These are phyloP conservation scores for Haberlea rhodopensis DNA, from an alignment of 257 asterid genomes.

Conservation along the genomic window DNA sequence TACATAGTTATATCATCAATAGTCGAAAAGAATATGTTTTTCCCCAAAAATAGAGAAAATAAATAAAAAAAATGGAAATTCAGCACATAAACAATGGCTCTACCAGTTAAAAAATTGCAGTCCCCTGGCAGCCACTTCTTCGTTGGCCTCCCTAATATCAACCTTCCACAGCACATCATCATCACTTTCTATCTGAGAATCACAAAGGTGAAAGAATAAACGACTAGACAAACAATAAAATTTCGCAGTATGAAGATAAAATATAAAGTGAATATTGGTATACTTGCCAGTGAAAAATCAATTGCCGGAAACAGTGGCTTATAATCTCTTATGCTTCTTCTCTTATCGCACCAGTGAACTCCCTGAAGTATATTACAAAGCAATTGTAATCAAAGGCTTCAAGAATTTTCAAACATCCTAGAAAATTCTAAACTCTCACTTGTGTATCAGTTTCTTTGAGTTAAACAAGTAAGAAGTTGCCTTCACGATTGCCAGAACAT, in stretches of 20 bases:
- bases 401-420: not conserved
- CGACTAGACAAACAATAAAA: conserved; percentile 12
- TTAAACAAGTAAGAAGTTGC: not conserved
- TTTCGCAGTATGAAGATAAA: conserved; percentile 12
- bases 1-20: not conserved
- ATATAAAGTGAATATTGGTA: conserved; percentile 16
- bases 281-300: conserved; percentile 88
- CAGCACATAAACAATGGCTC: conserved; percentile 22
- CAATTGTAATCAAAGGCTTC: conserved; percentile 1
- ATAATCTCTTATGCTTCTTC: conserved; percentile 78
- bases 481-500: not conserved
- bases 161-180: conserved; percentile 68
- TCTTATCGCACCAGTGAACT: conserved; percentile 93
- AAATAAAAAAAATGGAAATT: not conserved
- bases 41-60: no score
- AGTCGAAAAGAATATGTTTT: no score
- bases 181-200: conserved; percentile 70
- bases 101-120: conserved; percentile 75
- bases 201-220: conserved; percentile 23
- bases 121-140: conserved; percentile 77
- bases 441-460: not conserved
- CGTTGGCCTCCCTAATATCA: conserved; percentile 67
- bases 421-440: not conserved
- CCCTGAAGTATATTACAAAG: conserved; percentile 54
- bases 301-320: conserved; percentile 77